Percentiles rank a stretch among this genome's conserved stretches.
phyloP scores from a whole-genome alignment of 352 stramenopile genomes.

The Phytophthora nicotianae region DNA sequence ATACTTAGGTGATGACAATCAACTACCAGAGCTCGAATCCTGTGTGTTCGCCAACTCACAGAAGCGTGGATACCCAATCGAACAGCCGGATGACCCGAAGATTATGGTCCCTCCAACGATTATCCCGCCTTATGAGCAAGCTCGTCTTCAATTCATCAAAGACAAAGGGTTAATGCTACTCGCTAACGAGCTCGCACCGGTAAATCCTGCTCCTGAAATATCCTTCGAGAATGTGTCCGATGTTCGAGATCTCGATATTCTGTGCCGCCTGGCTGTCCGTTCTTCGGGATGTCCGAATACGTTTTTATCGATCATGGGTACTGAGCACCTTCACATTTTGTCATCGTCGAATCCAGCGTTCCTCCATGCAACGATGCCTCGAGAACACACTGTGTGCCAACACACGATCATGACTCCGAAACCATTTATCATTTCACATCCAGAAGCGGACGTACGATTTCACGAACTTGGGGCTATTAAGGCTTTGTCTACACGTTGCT shows the following conservation, averaged over 20 bases:
- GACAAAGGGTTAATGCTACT: constrained; percentile 16
- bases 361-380: constrained; percentile 18
- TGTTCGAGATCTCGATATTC: constrained; percentile 21
- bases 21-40: constrained; percentile 15
- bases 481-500: constrained; percentile 7
- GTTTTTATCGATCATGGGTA: constrained; percentile 33
- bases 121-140: constrained; percentile 40
- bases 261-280: constrained; percentile 30
- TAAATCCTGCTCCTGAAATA: constrained; percentile 8
- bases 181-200: constrained; percentile 15
- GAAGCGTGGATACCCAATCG: constrained; percentile 40
- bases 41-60: constrained; percentile 34
- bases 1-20: constrained; percentile 15
- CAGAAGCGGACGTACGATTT: constrained; percentile 38
- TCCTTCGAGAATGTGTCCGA: constrained; percentile 7
- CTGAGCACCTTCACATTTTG: constrained; percentile 26
- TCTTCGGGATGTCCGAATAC: constrained; percentile 20
- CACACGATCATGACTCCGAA: constrained; percentile 33
- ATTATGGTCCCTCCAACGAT: constrained; percentile 24
- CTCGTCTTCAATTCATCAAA: constrained; percentile 36
- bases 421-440: constrained; percentile 33
- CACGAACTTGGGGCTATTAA: constrained; percentile 20
- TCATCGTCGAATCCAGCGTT: constrained; percentile 25
- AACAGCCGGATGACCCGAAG: constrained; percentile 21
- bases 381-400: constrained; percentile 29